Conservation (phyloP, 2,329 filamentous ascomycete genomes). For the Colletotrichum sp. region DNA sequence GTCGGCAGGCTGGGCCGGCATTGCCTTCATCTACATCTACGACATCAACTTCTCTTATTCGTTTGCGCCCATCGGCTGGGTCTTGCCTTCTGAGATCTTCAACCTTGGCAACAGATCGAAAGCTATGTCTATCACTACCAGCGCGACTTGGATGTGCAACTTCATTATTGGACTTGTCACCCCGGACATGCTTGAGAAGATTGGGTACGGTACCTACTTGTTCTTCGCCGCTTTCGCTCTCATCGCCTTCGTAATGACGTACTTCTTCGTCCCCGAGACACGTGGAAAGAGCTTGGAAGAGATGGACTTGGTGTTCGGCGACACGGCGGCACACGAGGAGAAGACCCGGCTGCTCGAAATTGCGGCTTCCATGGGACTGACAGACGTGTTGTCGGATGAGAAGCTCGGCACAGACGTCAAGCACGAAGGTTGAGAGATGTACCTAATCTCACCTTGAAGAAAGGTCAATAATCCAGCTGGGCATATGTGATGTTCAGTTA, state of each 20-base stretch:
- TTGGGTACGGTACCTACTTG: slow-evolving; percentile 58
- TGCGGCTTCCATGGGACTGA: slow-evolving; percentile 30
- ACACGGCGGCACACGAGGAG: slow-evolving; percentile 37
- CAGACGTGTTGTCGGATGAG: background rate
- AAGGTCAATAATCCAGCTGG: background rate
- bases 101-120: slow-evolving; percentile 62
- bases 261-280: slow-evolving; percentile 64
- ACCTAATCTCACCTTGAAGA: background rate
- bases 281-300: slow-evolving; percentile 59
- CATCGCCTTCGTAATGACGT: slow-evolving; percentile 52
- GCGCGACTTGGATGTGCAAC: slow-evolving; percentile 64
- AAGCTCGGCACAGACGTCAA: slow-evolving; percentile 16
- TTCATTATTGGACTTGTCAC: slow-evolving; percentile 40
- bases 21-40: slow-evolving; percentile 63
- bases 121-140: slow-evolving; percentile 64
- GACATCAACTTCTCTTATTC: slow-evolving; percentile 39
- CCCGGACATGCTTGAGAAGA: slow-evolving; percentile 59
- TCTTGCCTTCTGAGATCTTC: slow-evolving; percentile 63
- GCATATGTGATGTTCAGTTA: background rate
- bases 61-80: slow-evolving; percentile 57
- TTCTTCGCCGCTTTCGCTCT: slow-evolving; percentile 64
- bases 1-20: slow-evolving; percentile 61
- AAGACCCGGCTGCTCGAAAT: slow-evolving; percentile 30
- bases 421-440: background rate
- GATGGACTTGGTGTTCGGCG: slow-evolving; percentile 52